Conservation (phyloP, 495 filamentous ascomycete species). For the Daldinia grandis region DNA sequence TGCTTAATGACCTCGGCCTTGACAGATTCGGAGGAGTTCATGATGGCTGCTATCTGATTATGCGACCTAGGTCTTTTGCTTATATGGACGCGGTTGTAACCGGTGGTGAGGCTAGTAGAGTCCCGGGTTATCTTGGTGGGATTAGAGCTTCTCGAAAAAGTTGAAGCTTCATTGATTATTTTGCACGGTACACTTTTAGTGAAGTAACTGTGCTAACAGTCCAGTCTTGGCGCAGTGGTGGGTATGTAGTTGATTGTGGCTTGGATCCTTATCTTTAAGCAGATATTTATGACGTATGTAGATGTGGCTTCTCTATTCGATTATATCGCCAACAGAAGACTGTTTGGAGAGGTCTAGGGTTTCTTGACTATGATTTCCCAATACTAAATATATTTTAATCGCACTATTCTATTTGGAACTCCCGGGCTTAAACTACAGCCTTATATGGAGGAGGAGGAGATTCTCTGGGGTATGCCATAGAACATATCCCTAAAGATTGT, state of each 20-base stretch:
- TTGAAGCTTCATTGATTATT: constrained; percentile 33
- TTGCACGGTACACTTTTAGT: not conserved
- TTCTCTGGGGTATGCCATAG: not conserved
- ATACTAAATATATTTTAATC: not conserved
- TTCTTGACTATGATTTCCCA: no score
- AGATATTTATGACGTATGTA: constrained; percentile 5
- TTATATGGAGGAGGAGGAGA: constrained; percentile 28
- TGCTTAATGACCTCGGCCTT: constrained; percentile 78
- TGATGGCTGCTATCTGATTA: constrained; percentile 29
- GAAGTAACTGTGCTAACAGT: not conserved
- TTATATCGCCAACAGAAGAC: not conserved
- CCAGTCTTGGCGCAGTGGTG: constrained; percentile 1
- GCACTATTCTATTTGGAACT: not conserved
- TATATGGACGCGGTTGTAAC: not conserved
- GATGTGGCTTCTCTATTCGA: constrained; percentile 5
- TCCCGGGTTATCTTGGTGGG: not conserved
- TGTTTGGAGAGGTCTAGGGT: not conserved
- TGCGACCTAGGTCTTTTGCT: not conserved
- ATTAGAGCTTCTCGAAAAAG: constrained; percentile 25
- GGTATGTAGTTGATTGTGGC: constrained; percentile 10
- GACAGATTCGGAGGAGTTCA: constrained; percentile 44
- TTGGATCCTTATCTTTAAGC: not conserved
- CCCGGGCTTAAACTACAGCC: not conserved
- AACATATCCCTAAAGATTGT: not conserved
- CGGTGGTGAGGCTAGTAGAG: not conserved